A percentile compares a stretch with the other conserved stretches of the same genome.
These are phyloP conservation scores for Tetracladium maxilliforme DNA, from an alignment of 2,329 filamentous ascomycete genomes.

Conservation along the genomic window DNA sequence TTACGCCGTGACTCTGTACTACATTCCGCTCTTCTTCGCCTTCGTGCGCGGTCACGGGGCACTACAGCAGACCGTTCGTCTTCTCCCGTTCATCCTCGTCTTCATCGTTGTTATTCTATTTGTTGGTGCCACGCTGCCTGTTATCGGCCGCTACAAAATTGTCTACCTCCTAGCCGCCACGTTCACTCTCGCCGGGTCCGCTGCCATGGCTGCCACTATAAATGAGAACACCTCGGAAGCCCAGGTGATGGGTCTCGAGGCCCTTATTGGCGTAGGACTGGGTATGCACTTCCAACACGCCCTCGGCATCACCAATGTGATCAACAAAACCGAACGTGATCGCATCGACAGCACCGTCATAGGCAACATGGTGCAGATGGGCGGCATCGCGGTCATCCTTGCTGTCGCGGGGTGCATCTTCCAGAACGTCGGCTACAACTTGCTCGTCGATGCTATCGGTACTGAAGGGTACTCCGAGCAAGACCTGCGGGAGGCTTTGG, in stretches of 20 bases:
- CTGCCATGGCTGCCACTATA: too few species aligned
- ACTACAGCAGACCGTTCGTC: conserved; percentile 23
- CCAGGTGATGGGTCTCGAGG: conserved; percentile 16
- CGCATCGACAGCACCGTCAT: too few species aligned
- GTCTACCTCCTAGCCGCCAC: too few species aligned
- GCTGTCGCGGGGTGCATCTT: too few species aligned
- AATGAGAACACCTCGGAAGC: conserved; percentile 9
- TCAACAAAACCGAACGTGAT: conserved; percentile 14
- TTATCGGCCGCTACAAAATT: too few species aligned
- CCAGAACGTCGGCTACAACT: too few species aligned
- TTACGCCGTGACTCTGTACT: conserved; percentile 25
- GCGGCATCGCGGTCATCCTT: too few species aligned
- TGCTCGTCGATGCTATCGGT: too few species aligned
- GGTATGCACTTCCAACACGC: conserved; percentile 18
- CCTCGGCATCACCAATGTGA: conserved; percentile 18
- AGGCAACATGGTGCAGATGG: too few species aligned
- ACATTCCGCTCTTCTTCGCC: conserved; percentile 33
- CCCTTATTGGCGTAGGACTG: conserved; percentile 23
- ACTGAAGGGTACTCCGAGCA: too few species aligned
- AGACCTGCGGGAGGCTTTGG: too few species aligned
- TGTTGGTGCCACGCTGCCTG: conserved; percentile 17
- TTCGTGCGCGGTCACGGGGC: conserved; percentile 31
- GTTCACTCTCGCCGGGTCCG: too few species aligned
- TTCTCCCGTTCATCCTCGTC: conserved; percentile 19
- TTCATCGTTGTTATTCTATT: conserved; percentile 16